Conservation (phyloP, 2,329 filamentous ascomycete species). For the Colletotrichum kahawae region DNA sequence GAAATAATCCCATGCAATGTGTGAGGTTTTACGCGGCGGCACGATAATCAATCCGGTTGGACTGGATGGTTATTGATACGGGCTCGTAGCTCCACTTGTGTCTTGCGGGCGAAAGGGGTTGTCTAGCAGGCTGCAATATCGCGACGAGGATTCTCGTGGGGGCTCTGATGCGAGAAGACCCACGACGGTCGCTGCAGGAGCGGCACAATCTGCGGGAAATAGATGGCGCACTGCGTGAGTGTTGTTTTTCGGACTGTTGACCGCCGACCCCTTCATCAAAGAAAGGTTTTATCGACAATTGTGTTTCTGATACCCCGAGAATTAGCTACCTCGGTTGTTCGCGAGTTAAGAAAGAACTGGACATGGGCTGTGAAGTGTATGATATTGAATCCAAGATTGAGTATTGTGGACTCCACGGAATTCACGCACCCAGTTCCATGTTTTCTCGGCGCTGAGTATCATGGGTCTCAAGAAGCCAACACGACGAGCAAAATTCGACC, state of each 20-base stretch:
- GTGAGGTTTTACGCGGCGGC: not conserved
- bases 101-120: not conserved
- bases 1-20: not conserved
- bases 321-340: not conserved
- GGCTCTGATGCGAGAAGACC: not conserved
- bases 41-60: not conserved
- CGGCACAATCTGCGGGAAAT: not conserved
- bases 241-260: not conserved
- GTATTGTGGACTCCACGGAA: not conserved
- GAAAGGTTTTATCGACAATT: not conserved
- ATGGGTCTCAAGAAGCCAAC: not conserved
- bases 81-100: not conserved
- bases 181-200: not conserved
- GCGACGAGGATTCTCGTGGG: not conserved
- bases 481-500: accelerated
- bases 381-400: not conserved
- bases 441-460: not conserved
- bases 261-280: not conserved
- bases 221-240: not conserved
- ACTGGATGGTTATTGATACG: not conserved
- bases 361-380: not conserved
- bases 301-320: not conserved
- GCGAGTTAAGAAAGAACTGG: not conserved
- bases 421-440: not conserved
- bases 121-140: not conserved